Evolutionary conservation across 2,329 filamentous ascomycete genomes (phyloP).

Genomic region (Geosmithia flava): DNA sequence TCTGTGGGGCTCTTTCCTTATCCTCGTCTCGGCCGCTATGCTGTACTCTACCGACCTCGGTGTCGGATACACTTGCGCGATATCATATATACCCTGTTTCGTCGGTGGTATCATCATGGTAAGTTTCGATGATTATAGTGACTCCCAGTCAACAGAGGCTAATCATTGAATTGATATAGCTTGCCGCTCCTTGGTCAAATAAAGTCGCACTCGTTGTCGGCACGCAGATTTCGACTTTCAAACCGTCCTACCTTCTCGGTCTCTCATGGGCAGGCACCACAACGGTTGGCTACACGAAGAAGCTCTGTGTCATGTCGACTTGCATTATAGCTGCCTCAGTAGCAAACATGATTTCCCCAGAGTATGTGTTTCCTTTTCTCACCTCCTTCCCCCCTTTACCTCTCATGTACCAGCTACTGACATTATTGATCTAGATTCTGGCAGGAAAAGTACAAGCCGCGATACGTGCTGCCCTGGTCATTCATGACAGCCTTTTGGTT

Average conservation of each 20-base stretch:
- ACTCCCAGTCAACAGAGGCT: not conserved
- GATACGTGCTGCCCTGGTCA: slow-evolving; percentile 8
- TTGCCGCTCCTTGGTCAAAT: slow-evolving; percentile 11
- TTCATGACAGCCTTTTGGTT: slow-evolving; percentile 13
- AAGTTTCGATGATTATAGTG: not conserved
- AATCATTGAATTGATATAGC: not conserved
- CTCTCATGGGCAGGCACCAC: slow-evolving; percentile 13
- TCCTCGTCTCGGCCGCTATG: slow-evolving; percentile 9
- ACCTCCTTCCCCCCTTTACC: not conserved
- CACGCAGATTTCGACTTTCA: slow-evolving; percentile 15
- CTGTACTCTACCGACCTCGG: slow-evolving; percentile 8
- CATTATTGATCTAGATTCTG: slow-evolving; percentile 7
- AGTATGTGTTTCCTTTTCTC: slow-evolving; percentile 2
- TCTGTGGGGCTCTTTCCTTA: slow-evolving; percentile 8
- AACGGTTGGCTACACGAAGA: slow-evolving; percentile 11
- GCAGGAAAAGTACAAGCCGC: slow-evolving; percentile 10
- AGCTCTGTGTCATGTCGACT: slow-evolving; percentile 10
- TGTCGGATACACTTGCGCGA: slow-evolving; percentile 11
- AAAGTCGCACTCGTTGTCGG: slow-evolving; percentile 14
- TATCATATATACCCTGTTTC: slow-evolving; percentile 12
- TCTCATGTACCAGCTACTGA: not conserved
- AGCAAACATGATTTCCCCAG: slow-evolving; percentile 14
- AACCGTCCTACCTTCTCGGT: slow-evolving; percentile 13
- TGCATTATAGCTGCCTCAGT: slow-evolving; percentile 10
- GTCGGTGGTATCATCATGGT: slow-evolving; percentile 10